These are phyloP conservation scores for Sindora glabra DNA, from an alignment of 306 rosid species.

Conservation along the genomic window DNA sequence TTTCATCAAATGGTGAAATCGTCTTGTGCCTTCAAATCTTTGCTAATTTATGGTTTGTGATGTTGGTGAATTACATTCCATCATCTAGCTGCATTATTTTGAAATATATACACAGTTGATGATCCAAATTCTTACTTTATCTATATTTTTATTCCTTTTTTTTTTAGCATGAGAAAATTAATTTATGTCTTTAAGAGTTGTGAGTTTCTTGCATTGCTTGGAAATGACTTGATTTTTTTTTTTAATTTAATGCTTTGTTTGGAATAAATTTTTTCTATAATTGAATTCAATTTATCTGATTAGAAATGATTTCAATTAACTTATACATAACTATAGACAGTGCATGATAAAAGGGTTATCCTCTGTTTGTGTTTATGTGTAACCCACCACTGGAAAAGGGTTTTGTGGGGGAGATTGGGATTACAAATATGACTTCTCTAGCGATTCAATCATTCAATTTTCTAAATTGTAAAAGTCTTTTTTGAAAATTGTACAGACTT, in stretches of 20 bases:
- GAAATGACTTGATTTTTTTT: too few relatives aligned
- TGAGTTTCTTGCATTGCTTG: too few relatives aligned
- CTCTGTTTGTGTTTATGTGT: slow-evolving; percentile 1
- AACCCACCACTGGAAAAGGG: not conserved
- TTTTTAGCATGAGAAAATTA: too few relatives aligned
- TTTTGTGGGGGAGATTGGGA: not conserved
- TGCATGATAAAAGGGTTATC: not conserved
- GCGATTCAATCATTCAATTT: not conserved
- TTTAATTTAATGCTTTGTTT: too few relatives aligned
- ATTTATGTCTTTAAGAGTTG: too few relatives aligned
- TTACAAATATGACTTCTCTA: slow-evolving; percentile 11
- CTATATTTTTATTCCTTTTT: too few relatives aligned
- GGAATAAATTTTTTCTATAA: too few relatives aligned
- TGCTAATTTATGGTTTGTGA: not conserved
- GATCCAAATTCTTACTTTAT: too few relatives aligned
- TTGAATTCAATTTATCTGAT: too few relatives aligned
- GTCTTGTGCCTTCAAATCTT: slow-evolving; percentile 25
- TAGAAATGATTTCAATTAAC: too few relatives aligned
- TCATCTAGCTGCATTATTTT: not conserved
- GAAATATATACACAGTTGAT: too few relatives aligned
- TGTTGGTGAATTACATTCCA: not conserved
- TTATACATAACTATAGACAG: too few relatives aligned
- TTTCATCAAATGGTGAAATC: slow-evolving; percentile 5
- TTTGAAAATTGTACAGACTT: not conserved
- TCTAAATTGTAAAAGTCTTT: not conserved